Evolutionary conservation across 2,329 filamentous ascomycete species (phyloP).

Genomic region (Pseudomassariella vexata): DNA sequence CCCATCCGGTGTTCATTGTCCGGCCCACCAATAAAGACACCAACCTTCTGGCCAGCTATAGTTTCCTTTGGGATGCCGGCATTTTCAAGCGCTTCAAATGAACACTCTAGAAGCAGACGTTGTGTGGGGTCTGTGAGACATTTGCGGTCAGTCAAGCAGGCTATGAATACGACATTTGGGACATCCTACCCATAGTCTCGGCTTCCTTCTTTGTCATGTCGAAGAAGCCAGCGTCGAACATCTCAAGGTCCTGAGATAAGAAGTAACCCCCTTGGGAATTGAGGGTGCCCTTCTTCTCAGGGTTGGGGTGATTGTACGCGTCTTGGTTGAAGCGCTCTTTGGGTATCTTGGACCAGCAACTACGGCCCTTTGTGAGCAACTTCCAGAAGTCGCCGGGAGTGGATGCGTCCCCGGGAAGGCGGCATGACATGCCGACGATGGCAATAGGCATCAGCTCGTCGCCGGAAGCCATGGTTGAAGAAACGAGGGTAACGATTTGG

Average conservation of each 20-base stretch:
- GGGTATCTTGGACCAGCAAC: constrained; percentile 28
- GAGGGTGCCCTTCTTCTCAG: constrained; percentile 23
- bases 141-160: no score
- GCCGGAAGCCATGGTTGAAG: no score
- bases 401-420: constrained; percentile 53
- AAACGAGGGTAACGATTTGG: no score
- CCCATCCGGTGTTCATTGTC: constrained; percentile 13
- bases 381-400: constrained; percentile 62
- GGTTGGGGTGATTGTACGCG: constrained; percentile 26
- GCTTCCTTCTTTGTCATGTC: constrained; percentile 29
- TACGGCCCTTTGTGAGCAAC: constrained; percentile 54
- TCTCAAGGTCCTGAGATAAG: constrained; percentile 20
- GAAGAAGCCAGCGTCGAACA: constrained; percentile 28
- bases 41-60: constrained; percentile 22
- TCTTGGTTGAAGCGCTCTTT: constrained; percentile 23
- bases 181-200: constrained; percentile 26
- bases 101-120: constrained; percentile 25
- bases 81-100: constrained; percentile 28
- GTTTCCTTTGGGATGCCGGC: constrained; percentile 23
- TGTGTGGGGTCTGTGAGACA: constrained; percentile 27
- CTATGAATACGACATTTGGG: no score
- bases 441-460: constrained; percentile 61
- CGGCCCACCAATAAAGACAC: constrained; percentile 23
- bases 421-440: constrained; percentile 62
- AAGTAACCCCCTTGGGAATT: constrained; percentile 27